Evolutionary conservation across 306 rosid species (phyloP).

Genomic region (Neltuma alba): DNA sequence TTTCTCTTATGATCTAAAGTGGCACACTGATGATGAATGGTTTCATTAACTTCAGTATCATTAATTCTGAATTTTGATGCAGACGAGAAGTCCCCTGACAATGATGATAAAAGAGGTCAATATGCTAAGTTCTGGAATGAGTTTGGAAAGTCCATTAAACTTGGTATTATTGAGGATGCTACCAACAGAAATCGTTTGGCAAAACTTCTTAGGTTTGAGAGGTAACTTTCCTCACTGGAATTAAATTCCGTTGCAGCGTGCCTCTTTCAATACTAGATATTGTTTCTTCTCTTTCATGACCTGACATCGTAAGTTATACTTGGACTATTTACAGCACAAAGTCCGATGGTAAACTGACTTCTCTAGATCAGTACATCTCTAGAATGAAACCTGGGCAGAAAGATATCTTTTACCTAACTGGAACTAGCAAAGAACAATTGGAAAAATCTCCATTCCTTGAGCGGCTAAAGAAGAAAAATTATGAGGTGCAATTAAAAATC

Average conservation of each 20-base stretch:
- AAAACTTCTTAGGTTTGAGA: slow-evolving; percentile 96
- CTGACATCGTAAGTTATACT: slow-evolving; percentile 25
- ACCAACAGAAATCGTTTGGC: slow-evolving; percentile 97
- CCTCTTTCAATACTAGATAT: background rate
- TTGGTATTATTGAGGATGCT: slow-evolving; percentile 97
- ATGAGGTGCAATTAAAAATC: slow-evolving; percentile 60
- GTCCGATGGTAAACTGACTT: slow-evolving; percentile 91
- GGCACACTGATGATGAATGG: slow-evolving; percentile 5
- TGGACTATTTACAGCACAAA: slow-evolving; percentile 68
- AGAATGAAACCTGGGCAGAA: slow-evolving; percentile 98
- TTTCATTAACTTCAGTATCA: slow-evolving; percentile 1
- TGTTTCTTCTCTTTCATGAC: slow-evolving; percentile 20
- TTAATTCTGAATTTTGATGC: slow-evolving; percentile 37
- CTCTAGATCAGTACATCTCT: slow-evolving; percentile 95
- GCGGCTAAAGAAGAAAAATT: slow-evolving; percentile 89
- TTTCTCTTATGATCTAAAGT: background rate
- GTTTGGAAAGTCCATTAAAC: slow-evolving; percentile 95
- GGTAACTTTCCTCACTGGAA: slow-evolving; percentile 40
- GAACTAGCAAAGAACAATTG: slow-evolving; percentile 92
- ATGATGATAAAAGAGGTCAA: slow-evolving; percentile 88
- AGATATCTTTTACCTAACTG: slow-evolving; percentile 94
- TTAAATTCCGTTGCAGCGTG: background rate
- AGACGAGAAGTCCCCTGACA: slow-evolving; percentile 72
- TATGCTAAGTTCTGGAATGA: slow-evolving; percentile 93
- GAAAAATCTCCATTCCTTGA: slow-evolving; percentile 99